Base-by-base conservation (phyloP, 345 rosid species). In the Gossypium mustelinum region DNA sequence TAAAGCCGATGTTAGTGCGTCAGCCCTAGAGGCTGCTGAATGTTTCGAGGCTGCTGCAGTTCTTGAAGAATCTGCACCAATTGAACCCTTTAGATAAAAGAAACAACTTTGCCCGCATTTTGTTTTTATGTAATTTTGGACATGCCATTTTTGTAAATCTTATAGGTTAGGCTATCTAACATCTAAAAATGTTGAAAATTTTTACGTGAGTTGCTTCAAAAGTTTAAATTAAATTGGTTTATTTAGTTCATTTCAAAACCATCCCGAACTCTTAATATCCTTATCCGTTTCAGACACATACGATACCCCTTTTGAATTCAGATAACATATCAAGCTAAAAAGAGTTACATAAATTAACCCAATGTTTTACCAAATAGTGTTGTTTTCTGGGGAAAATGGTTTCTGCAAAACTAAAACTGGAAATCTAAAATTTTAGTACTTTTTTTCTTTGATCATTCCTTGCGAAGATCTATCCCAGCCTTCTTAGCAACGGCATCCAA, bases 401-500 rank as follows among this genome's bases (percentile, higher is more conserved):
- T 27, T 68, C 52, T 14, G 27, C 41, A 34, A 5, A 25, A 69
- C 45, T 24, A 51, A 22, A 5, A 66, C 54, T 9, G 45, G 22
- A 69, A 69, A 34, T 17, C 22, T 51, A 50, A 9, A 69, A 14
- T 4, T 4, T 10, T 3, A 12, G 10, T 51, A 18, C 24, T 3
- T 48, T 11, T 47, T 45, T 45, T 45, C 12, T 2, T 27, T 10
- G 3, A 29, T 82, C 74, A 86, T 82, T 79, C 72, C 86, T 91
- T 95, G 60, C 92, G 76, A 79, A 95, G 94, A 85, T 95, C 96
- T 9, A 95, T 87, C 68, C 97, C 97, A 0, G 98, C 97, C 85
- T 95, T 95, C 86, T 95, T 93, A 77, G 99, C 97, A 75, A 95
- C 98, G 44, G 98, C 98, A 73, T 93, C 98, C 51, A 93, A 85